Percentiles rank a stretch among this genome's conserved stretches.
Conservation (phyloP, 805 yeast species). For the Candida odintsovae region DNA sequence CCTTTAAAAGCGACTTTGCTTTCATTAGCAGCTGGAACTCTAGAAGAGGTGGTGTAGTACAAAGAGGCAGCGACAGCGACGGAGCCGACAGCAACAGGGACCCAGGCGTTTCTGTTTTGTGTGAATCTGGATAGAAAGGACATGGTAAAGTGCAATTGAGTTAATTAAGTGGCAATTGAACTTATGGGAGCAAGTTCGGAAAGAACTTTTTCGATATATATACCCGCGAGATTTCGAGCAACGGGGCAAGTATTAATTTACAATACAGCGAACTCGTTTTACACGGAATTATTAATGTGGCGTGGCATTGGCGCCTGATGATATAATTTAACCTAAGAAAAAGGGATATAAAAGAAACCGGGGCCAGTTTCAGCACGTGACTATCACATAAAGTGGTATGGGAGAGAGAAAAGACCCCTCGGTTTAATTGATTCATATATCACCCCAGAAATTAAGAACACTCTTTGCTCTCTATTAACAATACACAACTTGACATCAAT, state of each 20-base stretch:
- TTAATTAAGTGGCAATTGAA: not conserved
- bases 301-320: too few species aligned
- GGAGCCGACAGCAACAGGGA: conserved; percentile 41
- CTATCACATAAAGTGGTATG: too few species aligned
- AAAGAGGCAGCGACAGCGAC: conserved; percentile 38
- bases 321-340: too few species aligned
- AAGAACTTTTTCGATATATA: not conserved
- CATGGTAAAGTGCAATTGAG: conserved; percentile 10
- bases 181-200: not conserved
- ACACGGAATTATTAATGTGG: too few species aligned
- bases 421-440: too few species aligned
- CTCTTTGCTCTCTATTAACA: too few species aligned
- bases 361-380: too few species aligned
- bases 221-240: not conserved
- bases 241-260: too few species aligned
- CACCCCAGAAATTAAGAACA: too few species aligned
- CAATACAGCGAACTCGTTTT: not conserved
- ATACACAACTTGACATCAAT: too few species aligned
- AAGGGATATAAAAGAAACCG: too few species aligned
- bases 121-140: conserved; percentile 23
- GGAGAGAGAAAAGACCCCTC: too few species aligned
- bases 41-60: conserved; percentile 24
- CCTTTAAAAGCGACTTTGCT: conserved; percentile 49
- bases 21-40: conserved; percentile 28
- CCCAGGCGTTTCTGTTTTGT: conserved; percentile 10